Evolutionary conservation across 2,329 filamentous ascomycete species (phyloP), one percentile per base, ranked within the genome.

Genomic region (Cryphonectria radicalis): DNA sequence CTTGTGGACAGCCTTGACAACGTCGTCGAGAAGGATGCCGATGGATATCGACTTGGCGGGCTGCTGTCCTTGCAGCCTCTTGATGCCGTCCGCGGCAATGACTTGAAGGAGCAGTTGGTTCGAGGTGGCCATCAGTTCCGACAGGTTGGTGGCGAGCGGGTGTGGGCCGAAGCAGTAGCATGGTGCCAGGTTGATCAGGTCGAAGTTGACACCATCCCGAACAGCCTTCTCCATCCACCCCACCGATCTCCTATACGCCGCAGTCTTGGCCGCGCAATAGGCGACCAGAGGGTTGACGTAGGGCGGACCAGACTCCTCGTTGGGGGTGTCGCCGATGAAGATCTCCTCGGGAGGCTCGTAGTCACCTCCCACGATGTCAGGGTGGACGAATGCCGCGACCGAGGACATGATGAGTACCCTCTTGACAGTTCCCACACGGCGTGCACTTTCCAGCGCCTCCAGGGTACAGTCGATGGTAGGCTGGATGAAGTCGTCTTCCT

Each of bases 381-480:
- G 70, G n/a, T 19, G 22, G 28, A 57, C 28, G n/a, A 70, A 72
- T 4, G 70, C 70, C 37, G 42, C 63, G 3, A 67, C 22, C 4
- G 74, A 74, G 2, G 74, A 75, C 14, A 70, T 67, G 25, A 75
- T 32, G n/a, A 75, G 57, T n/a, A 75, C 73, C 32, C 74, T 66
- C 62, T 68, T 68, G 22, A 76, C 73, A 5, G 73, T 72, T 32
- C 72, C 72, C n/a, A 70, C 70, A 59, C 69, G 67, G 35, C 69
- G 62, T 19, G 74, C 72, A 6, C 72, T 69, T 14, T 70, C 68
- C 5, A 77, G 70, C 1, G 74, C 74, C 2, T 73, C 70, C 28
- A 74, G 57, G 10, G 74, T 76, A n/a, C 76, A 74, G 40, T 75
- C 68, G 11, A 73, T 40, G 10, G 76, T 75, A 1, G 75, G 76